Evolutionary conservation across 1,139 yeast species (phyloP).

Genomic region (Cylindricascospora bacillispora): DNA sequence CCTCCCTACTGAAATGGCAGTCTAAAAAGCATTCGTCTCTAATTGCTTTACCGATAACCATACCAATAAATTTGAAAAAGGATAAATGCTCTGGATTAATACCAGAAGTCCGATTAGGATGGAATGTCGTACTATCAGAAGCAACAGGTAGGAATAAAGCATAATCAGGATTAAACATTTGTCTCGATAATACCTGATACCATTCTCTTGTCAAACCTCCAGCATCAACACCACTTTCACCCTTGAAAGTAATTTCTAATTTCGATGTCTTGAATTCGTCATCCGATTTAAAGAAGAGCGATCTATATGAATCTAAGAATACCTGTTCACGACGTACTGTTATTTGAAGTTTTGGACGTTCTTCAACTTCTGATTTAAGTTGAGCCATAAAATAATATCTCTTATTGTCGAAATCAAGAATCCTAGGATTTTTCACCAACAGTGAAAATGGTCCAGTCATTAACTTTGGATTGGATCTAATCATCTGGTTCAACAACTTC

Average conservation of each 20-base stretch:
- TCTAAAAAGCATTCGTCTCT: conserved; percentile 79
- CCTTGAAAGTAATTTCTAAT: conserved; percentile 70
- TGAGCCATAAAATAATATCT: conserved; percentile 72
- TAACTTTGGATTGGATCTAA: conserved; percentile 77
- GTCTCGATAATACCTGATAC: conserved; percentile 89
- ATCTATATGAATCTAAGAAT: conserved; percentile 78
- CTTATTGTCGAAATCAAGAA: conserved; percentile 90
- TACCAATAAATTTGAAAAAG: conserved; percentile 88
- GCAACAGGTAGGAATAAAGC: conserved; percentile 89
- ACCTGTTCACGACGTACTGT: conserved; percentile 82
- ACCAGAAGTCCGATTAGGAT: conserved; percentile 87
- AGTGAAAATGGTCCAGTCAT: conserved; percentile 96
- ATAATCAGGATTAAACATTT: conserved; percentile 94
- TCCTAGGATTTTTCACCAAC: conserved; percentile 78
- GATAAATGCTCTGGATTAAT: conserved; percentile 88
- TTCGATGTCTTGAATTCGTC: conserved; percentile 66
- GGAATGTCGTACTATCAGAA: conserved; percentile 86
- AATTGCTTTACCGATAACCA: conserved; percentile 89
- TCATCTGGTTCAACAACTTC: conserved; percentile 83
- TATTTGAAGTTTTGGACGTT: conserved; percentile 41
- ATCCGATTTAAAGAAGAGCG: conserved; percentile 67
- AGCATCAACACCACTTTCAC: conserved; percentile 96
- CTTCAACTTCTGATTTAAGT: conserved; percentile 38
- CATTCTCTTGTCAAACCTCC: conserved; percentile 98
- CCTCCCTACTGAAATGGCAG: conserved; percentile 92